Base-by-base conservation (phyloP, 2,329 filamentous ascomycete genomes). In the Paramyrothecium roridum region DNA sequence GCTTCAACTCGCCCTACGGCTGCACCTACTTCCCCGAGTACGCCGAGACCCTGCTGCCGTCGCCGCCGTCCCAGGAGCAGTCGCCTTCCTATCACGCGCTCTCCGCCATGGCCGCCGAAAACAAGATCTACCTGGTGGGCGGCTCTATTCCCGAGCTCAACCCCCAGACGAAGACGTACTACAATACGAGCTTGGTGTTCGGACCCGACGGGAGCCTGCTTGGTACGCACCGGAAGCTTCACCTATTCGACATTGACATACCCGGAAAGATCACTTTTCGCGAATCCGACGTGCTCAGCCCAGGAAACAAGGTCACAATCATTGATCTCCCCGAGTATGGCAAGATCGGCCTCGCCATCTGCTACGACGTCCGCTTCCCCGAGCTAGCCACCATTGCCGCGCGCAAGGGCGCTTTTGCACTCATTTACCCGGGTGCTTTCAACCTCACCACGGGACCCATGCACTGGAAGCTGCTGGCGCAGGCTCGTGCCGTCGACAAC, bases 1-100 rank as follows among this genome's bases (percentile, higher is more conserved):
- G 95, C 81, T 99, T 99, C 85, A 99, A 99, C 79, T 96, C 90
- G 46, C 95, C 95, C 10, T 99, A 99, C 74, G 95, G 95, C 62
- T 92, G 87, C 62, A 73, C 91, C 67, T 93, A 88, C 80, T 99
- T 99, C 76, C 88, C 93, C 53, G 84, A 87, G 58, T 98, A 98
- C 73, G 93, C 95, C 62, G 95, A 99, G 75, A 88, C 85, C 2
- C 86, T 98, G n/a, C 74, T 77, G 50, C 91, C 91, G 1, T 88
- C 86, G 3, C 90, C 91, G 26, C 91, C 92, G 0, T 77, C 86
- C 3, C 70, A 77, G 57, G 81, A 84, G 48, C 84, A 89, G 65
- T 88, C 90, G 4, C 93, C 93, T 0, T 92, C 90, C 54, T 98
- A 87, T 81, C 89, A 96, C 71, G 90, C 92, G 7, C 82, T 99